phyloP scores from a whole-genome alignment of 805 yeast species.

The Lachancea quebecensis region DNA sequence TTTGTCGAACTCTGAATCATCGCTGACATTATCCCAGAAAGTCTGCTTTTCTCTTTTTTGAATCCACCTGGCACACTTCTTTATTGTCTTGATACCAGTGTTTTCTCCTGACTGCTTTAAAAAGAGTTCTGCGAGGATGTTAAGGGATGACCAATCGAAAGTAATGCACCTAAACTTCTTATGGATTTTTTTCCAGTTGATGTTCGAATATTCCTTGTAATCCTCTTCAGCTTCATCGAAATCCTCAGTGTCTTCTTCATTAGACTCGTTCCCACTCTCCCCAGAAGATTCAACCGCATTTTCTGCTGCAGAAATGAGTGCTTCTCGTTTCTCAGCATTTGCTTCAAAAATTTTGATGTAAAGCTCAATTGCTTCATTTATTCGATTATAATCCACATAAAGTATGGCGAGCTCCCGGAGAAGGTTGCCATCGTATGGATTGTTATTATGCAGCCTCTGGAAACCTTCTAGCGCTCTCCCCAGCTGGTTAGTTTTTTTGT shows the following conservation, averaged over 20 bases:
- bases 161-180: slow-evolving; percentile 35
- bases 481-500: slow-evolving; percentile 56
- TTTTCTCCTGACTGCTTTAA: slow-evolving; percentile 46
- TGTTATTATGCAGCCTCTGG: slow-evolving; percentile 46
- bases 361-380: slow-evolving; percentile 66
- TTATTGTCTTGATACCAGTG: slow-evolving; percentile 58
- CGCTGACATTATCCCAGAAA: slow-evolving; percentile 41
- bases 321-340: slow-evolving; percentile 42
- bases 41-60: slow-evolving; percentile 52
- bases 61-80: slow-evolving; percentile 76
- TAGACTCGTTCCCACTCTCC: slow-evolving; percentile 9
- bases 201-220: slow-evolving; percentile 22
- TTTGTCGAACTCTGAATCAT: slow-evolving; percentile 80
- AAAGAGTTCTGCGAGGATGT: slow-evolving; percentile 75
- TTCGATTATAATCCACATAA: slow-evolving; percentile 45
- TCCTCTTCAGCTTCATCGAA: slow-evolving; percentile 19
- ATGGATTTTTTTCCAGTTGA: slow-evolving; percentile 20
- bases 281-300: slow-evolving; percentile 28
- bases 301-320: slow-evolving; percentile 25
- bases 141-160: slow-evolving; percentile 86
- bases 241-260: slow-evolving; percentile 14
- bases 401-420: slow-evolving; percentile 54
- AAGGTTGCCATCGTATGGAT: slow-evolving; percentile 55
- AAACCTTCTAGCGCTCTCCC: slow-evolving; percentile 73
- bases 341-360: slow-evolving; percentile 58